Conservation (phyloP, 2,329 filamentous ascomycete genomes). For the Ceratocystis huliohia region DNA sequence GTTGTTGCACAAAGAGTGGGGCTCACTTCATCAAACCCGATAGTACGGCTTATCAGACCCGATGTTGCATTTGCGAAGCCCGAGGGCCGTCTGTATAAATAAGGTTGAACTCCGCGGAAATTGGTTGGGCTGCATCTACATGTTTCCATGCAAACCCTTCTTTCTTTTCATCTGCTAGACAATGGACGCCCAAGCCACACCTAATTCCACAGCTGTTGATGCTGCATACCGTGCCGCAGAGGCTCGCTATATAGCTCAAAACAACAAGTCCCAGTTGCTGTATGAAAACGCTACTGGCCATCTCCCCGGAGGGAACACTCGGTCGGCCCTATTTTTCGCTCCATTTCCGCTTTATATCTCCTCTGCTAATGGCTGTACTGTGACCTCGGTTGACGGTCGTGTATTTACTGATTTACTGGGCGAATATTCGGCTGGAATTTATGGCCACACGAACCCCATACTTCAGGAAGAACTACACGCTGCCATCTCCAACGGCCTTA, state of each 20-base stretch:
- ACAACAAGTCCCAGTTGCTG: slow-evolving; percentile 3
- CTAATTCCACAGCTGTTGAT: slow-evolving; percentile 20
- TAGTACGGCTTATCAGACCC: background rate
- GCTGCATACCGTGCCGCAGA: slow-evolving; percentile 15
- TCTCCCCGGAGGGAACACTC: slow-evolving; percentile 36
- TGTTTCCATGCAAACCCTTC: background rate
- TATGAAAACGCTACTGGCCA: background rate
- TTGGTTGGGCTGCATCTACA: background rate
- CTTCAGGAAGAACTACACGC: slow-evolving; percentile 38
- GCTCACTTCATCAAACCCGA: background rate
- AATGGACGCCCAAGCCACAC: background rate
- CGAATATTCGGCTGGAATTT: slow-evolving; percentile 53
- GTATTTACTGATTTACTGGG: slow-evolving; percentile 46
- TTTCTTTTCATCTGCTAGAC: background rate
- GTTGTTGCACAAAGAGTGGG: background rate
- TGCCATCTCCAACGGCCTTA: slow-evolving; percentile 39
- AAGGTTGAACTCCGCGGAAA: background rate
- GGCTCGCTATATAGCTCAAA: slow-evolving; percentile 4
- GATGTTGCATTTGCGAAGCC: background rate
- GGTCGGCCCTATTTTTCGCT: slow-evolving; percentile 33
- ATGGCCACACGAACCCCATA: slow-evolving; percentile 48
- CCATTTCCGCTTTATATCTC: slow-evolving; percentile 31
- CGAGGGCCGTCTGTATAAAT: background rate
- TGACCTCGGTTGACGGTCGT: slow-evolving; percentile 33
- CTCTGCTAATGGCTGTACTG: slow-evolving; percentile 21